A percentile compares a stretch with the other conserved stretches of the same genome.
Conservation (phyloP, 768 basidiomycete species). For the Lactarius deliciosus region DNA sequence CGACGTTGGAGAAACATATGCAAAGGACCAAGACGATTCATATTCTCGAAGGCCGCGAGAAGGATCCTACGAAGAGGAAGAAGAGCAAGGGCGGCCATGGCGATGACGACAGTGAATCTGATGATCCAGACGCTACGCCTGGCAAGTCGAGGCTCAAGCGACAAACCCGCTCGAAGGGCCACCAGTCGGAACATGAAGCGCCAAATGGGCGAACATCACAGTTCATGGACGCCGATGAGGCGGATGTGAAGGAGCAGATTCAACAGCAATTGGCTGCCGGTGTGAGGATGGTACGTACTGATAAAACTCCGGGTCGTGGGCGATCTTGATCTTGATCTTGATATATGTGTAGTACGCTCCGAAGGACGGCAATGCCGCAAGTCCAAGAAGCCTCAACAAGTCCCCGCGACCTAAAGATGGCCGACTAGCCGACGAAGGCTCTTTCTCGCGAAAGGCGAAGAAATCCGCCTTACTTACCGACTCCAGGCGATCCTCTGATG, state of each 20-base stretch:
- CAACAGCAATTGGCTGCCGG: constrained; percentile 81
- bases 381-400: constrained; percentile 65
- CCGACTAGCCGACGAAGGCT: constrained; percentile 37
- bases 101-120: constrained; percentile 45
- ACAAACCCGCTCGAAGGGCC: constrained; percentile 37
- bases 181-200: constrained; percentile 38
- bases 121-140: constrained; percentile 57
- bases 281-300: constrained; percentile 59
- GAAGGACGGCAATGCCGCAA: constrained; percentile 57
- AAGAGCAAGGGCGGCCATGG: constrained; percentile 37
- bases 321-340: constrained; percentile 6
- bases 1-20: constrained; percentile 76
- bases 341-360: constrained; percentile 50
- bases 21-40: constrained; percentile 82
- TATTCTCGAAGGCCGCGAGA: constrained; percentile 74
- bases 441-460: constrained; percentile 41
- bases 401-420: constrained; percentile 60
- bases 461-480: constrained; percentile 44
- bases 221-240: constrained; percentile 89
- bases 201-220: constrained; percentile 67
- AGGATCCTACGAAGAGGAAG: constrained; percentile 34
- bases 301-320: background rate
- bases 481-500: constrained; percentile 38
- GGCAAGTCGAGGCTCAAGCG: constrained; percentile 51
- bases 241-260: constrained; percentile 80